Base-by-base conservation (phyloP, 371 early-diverging fungal species). In the Mortierella sp. region DNA sequence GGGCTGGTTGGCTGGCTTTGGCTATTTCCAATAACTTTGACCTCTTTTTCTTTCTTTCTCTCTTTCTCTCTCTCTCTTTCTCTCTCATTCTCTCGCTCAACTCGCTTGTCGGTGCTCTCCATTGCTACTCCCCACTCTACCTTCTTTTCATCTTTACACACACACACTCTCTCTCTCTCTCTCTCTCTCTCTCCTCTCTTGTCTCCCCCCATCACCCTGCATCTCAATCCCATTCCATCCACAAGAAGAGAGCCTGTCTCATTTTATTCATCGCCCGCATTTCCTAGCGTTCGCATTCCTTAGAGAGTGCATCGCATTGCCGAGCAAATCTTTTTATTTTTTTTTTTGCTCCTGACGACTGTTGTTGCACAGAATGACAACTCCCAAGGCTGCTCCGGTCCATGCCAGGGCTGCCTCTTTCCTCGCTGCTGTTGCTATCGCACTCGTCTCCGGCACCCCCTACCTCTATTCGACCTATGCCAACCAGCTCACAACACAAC, bases 391-490 rank as follows among this genome's bases (percentile, higher is more conserved):
- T 12, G 55, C 46, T 45, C 62, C 77, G 37, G 30, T 52, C 2
- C 23, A 44, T 23, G 63, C 73, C 19, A 53, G 73, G 44, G 63
- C 79, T 18, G 60, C 66, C 15, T 79, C 79, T 23, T 79, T 79
- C 28, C 11, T 79, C 4, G 79, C 79, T 2, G 72, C 79, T 29
- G 72, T 72, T 63, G 72, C 79, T 0, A 66, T 79, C 1, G 79
- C 79, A 15, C 60, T 79, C 4, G 79, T 79, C 45, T 79, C 79
- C 7, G 79, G 79, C 37, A 79, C 79, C 2, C 79, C 79, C 18
- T 79, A 79, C 52, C 70, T 79, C 45, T 79, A 79, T 46, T 72
- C 79, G 11, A 79, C 79, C 52, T 79, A 79, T 26, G 72, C 66
- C 56, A 79, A 79, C 51, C 79, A 79, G 47, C 79, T 79, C 52